phyloP scores from a whole-genome alignment of 148 eudicot genomes.

The Chenopodium berlandieri region DNA sequence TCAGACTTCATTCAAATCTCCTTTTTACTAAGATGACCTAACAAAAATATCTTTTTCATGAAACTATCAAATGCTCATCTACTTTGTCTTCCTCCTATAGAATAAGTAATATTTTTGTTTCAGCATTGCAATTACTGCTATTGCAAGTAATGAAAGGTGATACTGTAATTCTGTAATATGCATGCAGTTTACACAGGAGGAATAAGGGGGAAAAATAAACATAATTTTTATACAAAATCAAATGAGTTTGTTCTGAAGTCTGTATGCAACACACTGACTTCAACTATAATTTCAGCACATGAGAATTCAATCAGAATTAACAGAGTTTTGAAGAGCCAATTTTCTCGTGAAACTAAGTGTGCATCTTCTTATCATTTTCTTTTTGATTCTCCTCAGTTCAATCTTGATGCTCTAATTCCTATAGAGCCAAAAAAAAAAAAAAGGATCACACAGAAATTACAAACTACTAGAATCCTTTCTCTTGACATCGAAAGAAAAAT shows the following conservation, averaged over 20 bases:
- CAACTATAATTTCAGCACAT: background rate
- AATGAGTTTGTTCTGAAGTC: background rate
- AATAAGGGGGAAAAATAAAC: background rate
- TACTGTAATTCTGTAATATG: background rate
- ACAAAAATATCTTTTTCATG: too few relatives aligned
- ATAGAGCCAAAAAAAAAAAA: background rate
- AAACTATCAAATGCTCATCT: background rate
- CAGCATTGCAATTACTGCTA: too few relatives aligned
- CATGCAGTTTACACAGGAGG: background rate
- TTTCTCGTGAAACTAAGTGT: background rate
- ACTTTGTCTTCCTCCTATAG: background rate
- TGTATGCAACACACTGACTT: background rate
- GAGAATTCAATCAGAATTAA: background rate
- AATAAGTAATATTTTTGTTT: background rate
- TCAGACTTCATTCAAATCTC: too few relatives aligned
- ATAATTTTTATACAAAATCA: background rate
- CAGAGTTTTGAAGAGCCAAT: background rate
- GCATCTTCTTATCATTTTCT: background rate
- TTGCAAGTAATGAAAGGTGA: background rate
- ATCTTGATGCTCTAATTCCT: background rate
- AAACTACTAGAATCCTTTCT: background rate
- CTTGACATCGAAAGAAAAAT: background rate
- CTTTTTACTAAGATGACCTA: too few relatives aligned
- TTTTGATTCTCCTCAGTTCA: background rate
- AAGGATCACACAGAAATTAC: background rate